A percentile compares a stretch with the other conserved stretches of the same genome.
These are phyloP conservation scores for Claviceps purpurea DNA, from an alignment of 2,329 filamentous ascomycete species.

Conservation along the genomic window DNA sequence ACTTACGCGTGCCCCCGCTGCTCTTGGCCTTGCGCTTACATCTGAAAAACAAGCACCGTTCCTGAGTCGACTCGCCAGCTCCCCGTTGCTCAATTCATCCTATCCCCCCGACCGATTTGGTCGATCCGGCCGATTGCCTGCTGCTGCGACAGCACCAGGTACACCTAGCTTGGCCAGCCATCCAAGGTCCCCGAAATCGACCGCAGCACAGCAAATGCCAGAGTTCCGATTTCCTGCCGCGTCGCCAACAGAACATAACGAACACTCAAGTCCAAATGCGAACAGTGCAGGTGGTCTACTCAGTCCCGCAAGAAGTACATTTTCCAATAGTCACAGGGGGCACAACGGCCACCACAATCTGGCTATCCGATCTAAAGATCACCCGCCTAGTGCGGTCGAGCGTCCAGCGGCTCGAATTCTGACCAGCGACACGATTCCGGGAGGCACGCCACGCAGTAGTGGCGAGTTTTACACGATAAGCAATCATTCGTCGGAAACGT, in stretches of 20 bases:
- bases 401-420: slow-evolving; percentile 53
- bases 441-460: slow-evolving; percentile 75
- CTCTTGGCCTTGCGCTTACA: slow-evolving; percentile 1
- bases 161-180: slow-evolving; percentile 26
- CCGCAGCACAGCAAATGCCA: slow-evolving; percentile 22
- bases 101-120: slow-evolving; percentile 37
- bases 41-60: slow-evolving; percentile 15
- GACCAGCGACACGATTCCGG: slow-evolving; percentile 59
- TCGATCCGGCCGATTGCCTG: slow-evolving; percentile 26
- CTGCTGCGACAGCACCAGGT: slow-evolving; percentile 30
- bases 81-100: slow-evolving; percentile 42
- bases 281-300: slow-evolving; percentile 24
- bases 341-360: slow-evolving; percentile 16
- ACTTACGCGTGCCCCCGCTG: no score
- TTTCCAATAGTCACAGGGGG: slow-evolving; percentile 14
- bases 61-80: slow-evolving; percentile 30
- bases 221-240: slow-evolving; percentile 45
- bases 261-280: slow-evolving; percentile 13
- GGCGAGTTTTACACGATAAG: slow-evolving; percentile 91
- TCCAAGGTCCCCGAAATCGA: slow-evolving; percentile 24
- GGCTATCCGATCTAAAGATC: slow-evolving; percentile 28
- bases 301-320: slow-evolving; percentile 22
- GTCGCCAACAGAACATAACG: slow-evolving; percentile 26
- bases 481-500: slow-evolving; percentile 87
- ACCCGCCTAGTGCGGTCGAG: slow-evolving; percentile 40